Base-by-base conservation (phyloP, 2,329 filamentous ascomycete species). In the Calonectria hongkongensis region DNA sequence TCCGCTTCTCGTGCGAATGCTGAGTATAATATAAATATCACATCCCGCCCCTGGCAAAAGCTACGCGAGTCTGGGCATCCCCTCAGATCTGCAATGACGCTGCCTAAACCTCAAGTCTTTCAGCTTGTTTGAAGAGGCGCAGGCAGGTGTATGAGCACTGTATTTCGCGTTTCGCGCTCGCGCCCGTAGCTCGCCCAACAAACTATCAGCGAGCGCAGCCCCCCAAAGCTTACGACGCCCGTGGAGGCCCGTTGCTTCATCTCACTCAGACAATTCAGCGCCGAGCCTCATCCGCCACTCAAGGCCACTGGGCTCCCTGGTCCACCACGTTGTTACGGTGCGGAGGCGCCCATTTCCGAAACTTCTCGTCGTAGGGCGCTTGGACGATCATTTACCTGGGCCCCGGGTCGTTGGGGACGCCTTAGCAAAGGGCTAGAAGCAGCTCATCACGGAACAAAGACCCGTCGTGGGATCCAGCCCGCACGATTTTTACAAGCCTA, bases 231-330 rank as follows among this genome's bases (percentile, higher is more conserved):
- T 62, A 72, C 70, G 70, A 72, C 70, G 56, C 65, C 70, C 30
- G 48, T n/a, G 41, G 39, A 30, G 54, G 33, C 18, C 36, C 36
- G 27, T 60, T 27, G 64, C 36, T 56, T 48, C 33, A 36, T 67
- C 41, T 36, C 43, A 58, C 68, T 64, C 43, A 54, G 39, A 25
- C 47, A 21, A 47, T 65, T n/a, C 64, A 63, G 69, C 47, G 64
- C 70, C 70, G 70, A 72, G 70, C 70, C 70, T 72, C 70, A 72
- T 72, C 65, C 67, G 70, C 65, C 65, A 68, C 70, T 36, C 28
- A 67, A 50, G 16, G 36, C 54, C 69, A 18, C 69, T 63, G 69
- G 64, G 69, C 54, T 67, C 47, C 64, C 69, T 41, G 33, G 69
- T 63, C 54, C 58, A 63, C 58, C 58, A 63, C 58, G 58, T 47